These are phyloP conservation scores for Fusarium armeniacum DNA, from an alignment of 2,329 filamentous ascomycete genomes.

Conservation along the genomic window DNA sequence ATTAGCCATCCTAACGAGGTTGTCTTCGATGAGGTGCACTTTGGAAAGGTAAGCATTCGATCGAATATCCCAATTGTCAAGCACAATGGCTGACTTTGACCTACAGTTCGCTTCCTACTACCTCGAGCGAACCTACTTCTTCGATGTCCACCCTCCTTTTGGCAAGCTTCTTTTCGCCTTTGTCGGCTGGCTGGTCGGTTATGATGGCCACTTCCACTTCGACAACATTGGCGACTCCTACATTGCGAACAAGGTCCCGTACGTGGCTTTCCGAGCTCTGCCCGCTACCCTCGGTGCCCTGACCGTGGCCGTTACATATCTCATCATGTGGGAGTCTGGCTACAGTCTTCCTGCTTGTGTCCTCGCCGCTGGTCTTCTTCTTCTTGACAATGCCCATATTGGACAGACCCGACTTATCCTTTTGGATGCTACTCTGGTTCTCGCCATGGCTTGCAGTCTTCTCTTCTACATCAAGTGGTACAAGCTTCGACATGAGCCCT, in stretches of 20 bases:
- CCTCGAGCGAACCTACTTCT: slow-evolving; percentile 97
- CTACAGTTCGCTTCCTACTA: slow-evolving; percentile 81
- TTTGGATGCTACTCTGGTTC: slow-evolving; percentile 91
- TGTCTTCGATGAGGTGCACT: slow-evolving; percentile 99
- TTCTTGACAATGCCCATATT: slow-evolving; percentile 98
- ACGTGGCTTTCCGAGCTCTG: slow-evolving; percentile 94
- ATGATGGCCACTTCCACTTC: slow-evolving; percentile 97
- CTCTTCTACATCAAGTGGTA: slow-evolving; percentile 98
- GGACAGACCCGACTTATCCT: slow-evolving; percentile 96
- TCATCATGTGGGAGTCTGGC: slow-evolving; percentile 99
- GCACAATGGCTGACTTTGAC: slow-evolving; percentile 32
- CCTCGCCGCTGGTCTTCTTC: slow-evolving; percentile 84
- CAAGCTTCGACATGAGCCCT: slow-evolving; percentile 90
- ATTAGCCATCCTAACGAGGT: slow-evolving; percentile 97
- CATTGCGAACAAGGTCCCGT: slow-evolving; percentile 95
- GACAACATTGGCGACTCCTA: slow-evolving; percentile 99
- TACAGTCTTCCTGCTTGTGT: slow-evolving; percentile 95
- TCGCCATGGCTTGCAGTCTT: slow-evolving; percentile 96
- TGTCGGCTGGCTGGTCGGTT: slow-evolving; percentile 97
- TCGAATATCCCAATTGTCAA: neutral
- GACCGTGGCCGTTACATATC: slow-evolving; percentile 92
- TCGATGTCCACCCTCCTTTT: slow-evolving; percentile 98
- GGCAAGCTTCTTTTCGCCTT: slow-evolving; percentile 98
- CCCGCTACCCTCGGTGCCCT: slow-evolving; percentile 92
- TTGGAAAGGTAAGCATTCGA: slow-evolving; percentile 84